phyloP scores from a whole-genome alignment of 192 early-diverging fungal species.

The Entomortierella chlamydospora region DNA sequence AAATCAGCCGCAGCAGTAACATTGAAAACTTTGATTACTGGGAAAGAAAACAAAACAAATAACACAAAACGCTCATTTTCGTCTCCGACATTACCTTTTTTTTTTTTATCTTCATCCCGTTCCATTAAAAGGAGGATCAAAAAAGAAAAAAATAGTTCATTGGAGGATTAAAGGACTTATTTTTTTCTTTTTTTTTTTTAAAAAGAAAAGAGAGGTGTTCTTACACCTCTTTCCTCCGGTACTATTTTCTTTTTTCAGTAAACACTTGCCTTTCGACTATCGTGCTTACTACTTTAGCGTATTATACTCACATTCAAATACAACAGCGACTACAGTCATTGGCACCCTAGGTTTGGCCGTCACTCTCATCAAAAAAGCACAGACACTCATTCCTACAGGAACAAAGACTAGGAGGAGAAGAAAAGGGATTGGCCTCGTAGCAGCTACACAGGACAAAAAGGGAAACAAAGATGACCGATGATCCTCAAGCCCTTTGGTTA shows the following conservation, averaged over 20 bases:
- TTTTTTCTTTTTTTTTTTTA: too few species aligned
- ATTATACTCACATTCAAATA: too few species aligned
- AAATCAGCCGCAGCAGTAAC: too few species aligned
- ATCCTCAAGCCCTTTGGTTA: conserved; percentile 45
- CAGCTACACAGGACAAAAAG: background rate
- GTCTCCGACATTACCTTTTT: background rate
- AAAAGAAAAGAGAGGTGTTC: background rate
- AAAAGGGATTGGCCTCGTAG: background rate
- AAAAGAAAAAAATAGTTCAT: background rate
- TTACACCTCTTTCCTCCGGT: background rate
- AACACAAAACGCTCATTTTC: background rate
- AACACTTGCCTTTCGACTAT: too few species aligned
- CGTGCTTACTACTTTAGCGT: too few species aligned
- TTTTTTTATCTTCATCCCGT: background rate
- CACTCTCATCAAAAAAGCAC: too few species aligned
- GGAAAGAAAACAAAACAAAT: conserved; percentile 5
- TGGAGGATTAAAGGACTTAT: too few species aligned
- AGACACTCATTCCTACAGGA: too few species aligned
- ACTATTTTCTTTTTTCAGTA: background rate
- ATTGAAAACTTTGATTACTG: too few species aligned
- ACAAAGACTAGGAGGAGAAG: too few species aligned
- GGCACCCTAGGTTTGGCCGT: too few species aligned
- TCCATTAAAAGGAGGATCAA: background rate
- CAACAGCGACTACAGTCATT: too few species aligned
- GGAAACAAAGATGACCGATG: conserved; percentile 24